Evolutionary conservation across 2,329 filamentous ascomycete genomes (phyloP).

Genomic region (Aspergillus jensenii): DNA sequence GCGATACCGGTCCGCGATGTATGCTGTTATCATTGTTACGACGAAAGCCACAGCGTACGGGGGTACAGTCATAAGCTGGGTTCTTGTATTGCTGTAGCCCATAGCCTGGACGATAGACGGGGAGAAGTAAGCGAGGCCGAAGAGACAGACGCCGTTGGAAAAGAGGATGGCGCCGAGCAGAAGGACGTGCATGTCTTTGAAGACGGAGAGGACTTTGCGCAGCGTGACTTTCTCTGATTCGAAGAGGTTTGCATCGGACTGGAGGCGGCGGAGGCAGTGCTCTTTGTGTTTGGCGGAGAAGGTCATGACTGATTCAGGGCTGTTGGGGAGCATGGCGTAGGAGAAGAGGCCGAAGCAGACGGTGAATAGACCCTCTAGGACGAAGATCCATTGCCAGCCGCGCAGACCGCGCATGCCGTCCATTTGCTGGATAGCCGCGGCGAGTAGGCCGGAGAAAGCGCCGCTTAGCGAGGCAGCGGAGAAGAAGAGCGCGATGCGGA

Average conservation of each 20-base stretch:
- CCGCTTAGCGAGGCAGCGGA: slow-evolving; percentile 33
- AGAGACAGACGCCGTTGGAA: slow-evolving; percentile 16
- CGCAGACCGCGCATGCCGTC: slow-evolving; percentile 42
- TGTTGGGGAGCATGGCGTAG: slow-evolving; percentile 61
- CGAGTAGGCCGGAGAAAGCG: slow-evolving; percentile 51
- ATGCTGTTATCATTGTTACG: slow-evolving; percentile 25
- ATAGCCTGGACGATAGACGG: slow-evolving; percentile 30
- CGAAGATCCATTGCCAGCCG: slow-evolving; percentile 30
- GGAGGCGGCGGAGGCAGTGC: slow-evolving; percentile 12
- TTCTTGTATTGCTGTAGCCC: slow-evolving; percentile 25
- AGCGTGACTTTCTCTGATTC: slow-evolving; percentile 12
- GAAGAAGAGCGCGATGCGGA: slow-evolving; percentile 31
- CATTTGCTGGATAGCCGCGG: slow-evolving; percentile 46
- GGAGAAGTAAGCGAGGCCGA: slow-evolving; percentile 23
- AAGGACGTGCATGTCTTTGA: slow-evolving; percentile 15
- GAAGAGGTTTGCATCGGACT: slow-evolving; percentile 15
- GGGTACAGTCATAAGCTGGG: slow-evolving; percentile 35
- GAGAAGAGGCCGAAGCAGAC: slow-evolving; percentile 49
- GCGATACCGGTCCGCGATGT: slow-evolving; percentile 28
- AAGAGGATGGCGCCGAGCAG: slow-evolving; percentile 11
- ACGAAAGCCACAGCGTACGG: slow-evolving; percentile 27
- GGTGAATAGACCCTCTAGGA: slow-evolving; percentile 46
- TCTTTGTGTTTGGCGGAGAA: slow-evolving; percentile 49
- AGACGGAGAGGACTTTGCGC: slow-evolving; percentile 8
- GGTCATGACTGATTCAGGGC: slow-evolving; percentile 60